Percentiles rank a stretch among this genome's conserved stretches.
Conservation (phyloP, 768 basidiomycete species). For the Amanita muscaria region DNA sequence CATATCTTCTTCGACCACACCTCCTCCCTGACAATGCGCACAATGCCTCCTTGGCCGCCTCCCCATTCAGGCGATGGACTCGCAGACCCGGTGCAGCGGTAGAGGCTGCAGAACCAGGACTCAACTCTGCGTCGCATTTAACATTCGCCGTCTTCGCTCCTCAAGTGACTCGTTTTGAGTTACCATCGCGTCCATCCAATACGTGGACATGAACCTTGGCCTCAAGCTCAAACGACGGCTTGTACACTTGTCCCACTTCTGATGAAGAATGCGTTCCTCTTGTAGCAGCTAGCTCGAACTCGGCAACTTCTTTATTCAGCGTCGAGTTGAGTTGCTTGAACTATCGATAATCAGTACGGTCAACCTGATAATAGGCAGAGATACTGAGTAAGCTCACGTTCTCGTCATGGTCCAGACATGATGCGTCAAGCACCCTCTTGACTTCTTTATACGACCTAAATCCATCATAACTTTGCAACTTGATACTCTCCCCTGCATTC, state of each 20-base stretch:
- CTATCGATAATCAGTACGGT: slow-evolving; percentile 24
- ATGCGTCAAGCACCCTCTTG: slow-evolving; percentile 62
- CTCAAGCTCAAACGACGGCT: slow-evolving; percentile 48
- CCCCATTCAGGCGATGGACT: no score
- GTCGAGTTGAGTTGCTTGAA: slow-evolving; percentile 72
- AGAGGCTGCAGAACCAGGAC: no score
- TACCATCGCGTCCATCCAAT: slow-evolving; percentile 37
- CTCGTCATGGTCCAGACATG: slow-evolving; percentile 70
- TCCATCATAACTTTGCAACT: slow-evolving; percentile 63
- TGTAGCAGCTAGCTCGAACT: slow-evolving; percentile 47
- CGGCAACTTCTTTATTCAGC: slow-evolving; percentile 63
- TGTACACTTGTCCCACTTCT: slow-evolving; percentile 32
- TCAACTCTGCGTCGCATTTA: slow-evolving; percentile 56
- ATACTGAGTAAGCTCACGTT: slow-evolving; percentile 61
- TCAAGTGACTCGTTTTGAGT: slow-evolving; percentile 38
- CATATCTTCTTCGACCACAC: no score
- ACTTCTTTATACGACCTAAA: slow-evolving; percentile 59
- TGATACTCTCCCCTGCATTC: slow-evolving; percentile 53
- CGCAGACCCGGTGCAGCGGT: no score
- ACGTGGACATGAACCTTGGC: slow-evolving; percentile 41
- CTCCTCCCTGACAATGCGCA: no score
- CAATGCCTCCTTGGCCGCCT: no score
- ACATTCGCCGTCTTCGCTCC: slow-evolving; percentile 44
- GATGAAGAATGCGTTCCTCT: slow-evolving; percentile 49
- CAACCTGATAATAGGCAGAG: no score